Evolutionary conservation across 2,329 filamentous ascomycete species (phyloP), one percentile per base, ranked within the genome.

Genomic region (Sclerotinia glacialis): DNA sequence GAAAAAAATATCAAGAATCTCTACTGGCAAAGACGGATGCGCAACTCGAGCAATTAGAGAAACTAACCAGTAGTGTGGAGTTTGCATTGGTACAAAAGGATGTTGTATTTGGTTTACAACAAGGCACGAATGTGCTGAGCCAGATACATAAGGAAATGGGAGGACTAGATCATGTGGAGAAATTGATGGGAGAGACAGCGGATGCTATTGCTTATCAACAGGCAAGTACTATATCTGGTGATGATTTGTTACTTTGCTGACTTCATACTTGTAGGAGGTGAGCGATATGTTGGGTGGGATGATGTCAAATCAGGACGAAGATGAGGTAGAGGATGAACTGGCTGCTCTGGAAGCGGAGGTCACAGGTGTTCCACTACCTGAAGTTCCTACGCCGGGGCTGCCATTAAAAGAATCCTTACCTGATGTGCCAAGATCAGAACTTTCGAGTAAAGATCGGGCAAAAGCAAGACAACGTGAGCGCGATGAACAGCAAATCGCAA

Each of bases 11-110:
- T 82, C 95, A 99, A 78, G 91, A 98, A 78, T 89, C 91, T 34
- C 84, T 98, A 28, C 84, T 98, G 16, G 83, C 86, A 68, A 94
- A 96, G 81, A 97, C 94, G 16, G 94, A 99, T 79, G 86, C 87
- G 66, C 94, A 98, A 80, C 86, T 99, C n/a, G 92, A 91, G 71
- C 92, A 97, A 79, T 83, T 99, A 26, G 93, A 99, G 81, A 88
- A 92, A 76, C 82, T 99, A 72, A 95, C 92, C 11, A 86, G 87
- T 65, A 93, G 88, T 76, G 93, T 99, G 74, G 95, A 99, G 80
- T 99, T 99, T 79, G 92, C 95, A 49, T 85, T 94, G 34, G 95
- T 99, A 72, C 94, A 98, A 78, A 98, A 97, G 80, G 95, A 98
- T 80, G 90, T 99, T 47, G 77, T 99, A 5, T 97, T 91, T 78